Base-by-base conservation (phyloP, 148 eudicot genomes). In the Fagopyrum homotropicum region DNA sequence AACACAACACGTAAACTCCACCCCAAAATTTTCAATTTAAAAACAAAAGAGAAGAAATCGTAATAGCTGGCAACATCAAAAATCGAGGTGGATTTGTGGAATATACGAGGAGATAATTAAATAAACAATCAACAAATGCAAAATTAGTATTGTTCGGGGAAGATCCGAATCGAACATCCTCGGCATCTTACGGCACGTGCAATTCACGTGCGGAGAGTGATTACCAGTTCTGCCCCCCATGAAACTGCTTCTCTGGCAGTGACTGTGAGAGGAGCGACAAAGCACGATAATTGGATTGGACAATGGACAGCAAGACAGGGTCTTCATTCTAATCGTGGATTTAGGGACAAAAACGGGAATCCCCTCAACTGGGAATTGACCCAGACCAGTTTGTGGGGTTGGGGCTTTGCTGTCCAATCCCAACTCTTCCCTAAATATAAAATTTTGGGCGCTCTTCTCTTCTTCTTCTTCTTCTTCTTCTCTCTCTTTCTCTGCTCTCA, bases 401-500 rank as follows among this genome's bases (percentile, higher is more conserved):
- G 69, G 40, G 40, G 68, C 63, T 56, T 55, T 29, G 49, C 19
- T 66, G 71, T 66, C 71, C 71, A 66, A 66, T 66, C 71, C 71
- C 71, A 4, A 72, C 74, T 72, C 74, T 72, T 72, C 54, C 4
- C 17, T 22, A 82, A 84, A 63, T 85, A 82, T 83, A 82, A 81
- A 87, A 69, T 78, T 78, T 50, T 79, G 88, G 86, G 88, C 76
- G 30, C 46, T 59, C 72, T 56, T 9, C 60, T 72, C 70, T 60
- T 60, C 40, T 11, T 22, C 75, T 61, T 71, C 57, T 49, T 60
- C 50, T 75, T 72, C 55, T 57, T 74, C 80, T 6, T n/a, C n/a
- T 2, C 45, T 48, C 8, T 52, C 69, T 43, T 77, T 79, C 81
- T 78, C 78, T 76, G 72, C 76, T 52, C 70, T 59, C 55, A 48